Evolutionary conservation across 2,329 filamentous ascomycete species (phyloP).

Genomic region (Mariannaea elegans): DNA sequence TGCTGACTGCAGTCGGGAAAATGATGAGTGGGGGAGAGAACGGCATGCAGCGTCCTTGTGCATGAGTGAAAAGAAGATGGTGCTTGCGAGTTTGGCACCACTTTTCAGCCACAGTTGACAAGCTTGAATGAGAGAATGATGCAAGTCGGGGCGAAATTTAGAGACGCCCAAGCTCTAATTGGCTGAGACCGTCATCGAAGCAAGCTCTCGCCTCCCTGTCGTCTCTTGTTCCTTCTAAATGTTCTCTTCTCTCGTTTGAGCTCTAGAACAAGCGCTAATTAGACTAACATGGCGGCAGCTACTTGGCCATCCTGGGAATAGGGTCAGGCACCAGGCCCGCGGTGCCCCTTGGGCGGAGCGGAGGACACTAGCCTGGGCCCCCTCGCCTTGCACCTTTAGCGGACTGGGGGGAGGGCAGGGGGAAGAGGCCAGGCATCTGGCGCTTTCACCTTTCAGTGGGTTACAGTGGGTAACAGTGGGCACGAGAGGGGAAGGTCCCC

Average conservation of each 20-base stretch:
- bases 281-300: background rate
- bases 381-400: background rate
- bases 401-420: no score
- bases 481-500: background rate
- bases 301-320: slow-evolving; percentile 10
- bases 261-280: background rate
- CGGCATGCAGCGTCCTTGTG: no score
- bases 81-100: background rate
- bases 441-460: background rate
- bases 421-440: background rate
- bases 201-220: slow-evolving; percentile 1
- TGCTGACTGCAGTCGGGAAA: background rate
- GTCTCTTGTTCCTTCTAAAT: background rate
- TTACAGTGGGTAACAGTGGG: background rate
- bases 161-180: background rate
- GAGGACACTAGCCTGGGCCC: background rate
- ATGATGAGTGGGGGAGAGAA: no score
- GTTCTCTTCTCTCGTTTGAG: background rate
- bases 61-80: background rate
- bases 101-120: slow-evolving; percentile 7
- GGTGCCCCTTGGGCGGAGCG: slow-evolving; percentile 6
- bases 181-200: background rate
- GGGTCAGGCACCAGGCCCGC: slow-evolving; percentile 12
- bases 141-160: slow-evolving; percentile 2
- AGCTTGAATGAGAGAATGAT: slow-evolving; percentile 6